These are phyloP conservation scores for Annulohypoxylon truncatum DNA, from an alignment of 2,329 filamentous ascomycete genomes.

Conservation along the genomic window DNA sequence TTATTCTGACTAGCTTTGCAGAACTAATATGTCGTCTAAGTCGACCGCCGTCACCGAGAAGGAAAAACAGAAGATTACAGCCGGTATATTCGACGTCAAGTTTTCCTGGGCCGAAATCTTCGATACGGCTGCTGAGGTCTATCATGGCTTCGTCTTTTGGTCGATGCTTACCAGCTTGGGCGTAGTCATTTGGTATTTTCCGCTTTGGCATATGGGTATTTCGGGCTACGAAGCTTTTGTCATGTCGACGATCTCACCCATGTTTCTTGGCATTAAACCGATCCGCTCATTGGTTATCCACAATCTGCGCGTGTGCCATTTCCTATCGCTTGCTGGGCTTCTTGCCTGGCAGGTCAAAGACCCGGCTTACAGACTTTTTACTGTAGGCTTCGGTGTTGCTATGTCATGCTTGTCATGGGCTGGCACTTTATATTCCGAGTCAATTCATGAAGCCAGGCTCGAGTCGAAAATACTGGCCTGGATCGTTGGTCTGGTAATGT, in stretches of 20 bases:
- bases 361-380: slow-evolving; percentile 81
- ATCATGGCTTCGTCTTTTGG: slow-evolving; percentile 97
- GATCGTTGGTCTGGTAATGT: slow-evolving; percentile 83
- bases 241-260: slow-evolving; percentile 83
- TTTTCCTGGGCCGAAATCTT: slow-evolving; percentile 81
- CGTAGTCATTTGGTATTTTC: slow-evolving; percentile 95
- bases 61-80: slow-evolving; percentile 80
- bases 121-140: slow-evolving; percentile 88
- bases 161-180: slow-evolving; percentile 91
- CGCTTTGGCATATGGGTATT: slow-evolving; percentile 98
- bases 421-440: slow-evolving; percentile 82
- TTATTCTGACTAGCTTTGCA: slow-evolving; percentile 52
- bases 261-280: slow-evolving; percentile 77
- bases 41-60: slow-evolving; percentile 71
- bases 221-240: slow-evolving; percentile 94
- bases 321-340: slow-evolving; percentile 82
- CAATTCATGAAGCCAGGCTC: slow-evolving; percentile 77
- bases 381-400: slow-evolving; percentile 82
- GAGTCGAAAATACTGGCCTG: slow-evolving; percentile 86
- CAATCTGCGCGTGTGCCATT: slow-evolving; percentile 77
- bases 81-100: slow-evolving; percentile 73
- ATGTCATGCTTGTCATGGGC: slow-evolving; percentile 87
- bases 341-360: slow-evolving; percentile 80
- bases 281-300: slow-evolving; percentile 75
- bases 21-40: slow-evolving; percentile 60